Conservation (phyloP, 768 basidiomycete genomes). For the Termitomyces sp. region DNA sequence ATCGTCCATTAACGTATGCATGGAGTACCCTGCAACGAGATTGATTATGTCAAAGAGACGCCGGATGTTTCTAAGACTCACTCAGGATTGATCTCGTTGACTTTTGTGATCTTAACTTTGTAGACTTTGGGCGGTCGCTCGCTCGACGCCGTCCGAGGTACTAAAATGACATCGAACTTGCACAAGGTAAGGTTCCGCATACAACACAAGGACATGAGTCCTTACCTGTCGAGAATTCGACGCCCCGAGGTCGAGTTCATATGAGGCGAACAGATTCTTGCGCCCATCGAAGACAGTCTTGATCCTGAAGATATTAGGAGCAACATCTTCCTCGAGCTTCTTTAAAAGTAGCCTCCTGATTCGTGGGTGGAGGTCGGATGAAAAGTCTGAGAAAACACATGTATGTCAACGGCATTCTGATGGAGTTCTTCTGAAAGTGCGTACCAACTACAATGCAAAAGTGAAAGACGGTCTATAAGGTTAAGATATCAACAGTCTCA, state of each 20-base stretch:
- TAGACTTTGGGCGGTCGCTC: slow-evolving; percentile 45
- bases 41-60: not conserved
- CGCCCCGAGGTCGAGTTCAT: slow-evolving; percentile 10
- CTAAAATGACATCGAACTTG: slow-evolving; percentile 25
- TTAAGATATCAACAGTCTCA: not conserved
- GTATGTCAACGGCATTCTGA: not conserved
- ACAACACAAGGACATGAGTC: slow-evolving; percentile 17
- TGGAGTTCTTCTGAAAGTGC: not conserved
- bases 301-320: slow-evolving; percentile 64
- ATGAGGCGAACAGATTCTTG: slow-evolving; percentile 33
- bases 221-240: slow-evolving; percentile 8
- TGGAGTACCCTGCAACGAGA: slow-evolving; percentile 48
- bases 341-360: slow-evolving; percentile 68
- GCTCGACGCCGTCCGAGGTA: slow-evolving; percentile 35
- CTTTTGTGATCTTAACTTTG: slow-evolving; percentile 52
- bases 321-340: slow-evolving; percentile 46
- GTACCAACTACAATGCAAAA: slow-evolving; percentile 17
- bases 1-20: slow-evolving; percentile 60
- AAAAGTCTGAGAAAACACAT: slow-evolving; percentile 1
- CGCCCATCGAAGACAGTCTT: slow-evolving; percentile 74
- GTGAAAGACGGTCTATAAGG: not conserved
- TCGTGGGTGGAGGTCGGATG: slow-evolving; percentile 27
- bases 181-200: not conserved
- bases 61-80: slow-evolving; percentile 12
- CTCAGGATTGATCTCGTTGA: slow-evolving; percentile 51